These are phyloP conservation scores for Cinnamomum chago DNA, from an alignment of 164 flowering plant species.

Conservation along the genomic window DNA sequence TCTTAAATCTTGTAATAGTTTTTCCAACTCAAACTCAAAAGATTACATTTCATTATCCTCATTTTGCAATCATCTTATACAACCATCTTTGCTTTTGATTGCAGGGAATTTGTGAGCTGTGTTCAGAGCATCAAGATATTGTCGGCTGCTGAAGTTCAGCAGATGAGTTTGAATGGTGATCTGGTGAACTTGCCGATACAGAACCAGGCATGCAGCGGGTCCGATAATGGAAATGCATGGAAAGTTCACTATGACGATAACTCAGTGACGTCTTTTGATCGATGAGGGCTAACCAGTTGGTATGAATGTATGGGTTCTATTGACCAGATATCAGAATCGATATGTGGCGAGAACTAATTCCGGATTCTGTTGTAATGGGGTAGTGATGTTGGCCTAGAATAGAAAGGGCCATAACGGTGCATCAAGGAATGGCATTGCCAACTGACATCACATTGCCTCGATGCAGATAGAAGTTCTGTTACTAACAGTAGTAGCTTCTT, in stretches of 20 bases:
- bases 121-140: constrained; percentile 91
- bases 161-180: constrained; percentile 86
- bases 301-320: not conserved
- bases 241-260: constrained; percentile 60
- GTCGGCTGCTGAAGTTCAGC: constrained; percentile 82
- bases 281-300: constrained; percentile 23
- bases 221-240: constrained; percentile 77
- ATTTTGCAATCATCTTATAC: not conserved
- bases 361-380: not conserved
- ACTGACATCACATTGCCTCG: not conserved
- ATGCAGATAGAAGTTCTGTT: not conserved
- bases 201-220: constrained; percentile 76
- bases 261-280: constrained; percentile 60
- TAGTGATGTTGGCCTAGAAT: not conserved
- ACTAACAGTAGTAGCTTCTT: not conserved
- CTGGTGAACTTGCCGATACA: constrained; percentile 44
- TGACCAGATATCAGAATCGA: not conserved
- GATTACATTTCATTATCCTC: no score
- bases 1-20: no score
- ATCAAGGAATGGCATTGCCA: not conserved
- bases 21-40: no score
- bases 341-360: not conserved
- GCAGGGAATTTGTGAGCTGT: constrained; percentile 88
- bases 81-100: not conserved
- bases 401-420: not conserved